Base-by-base conservation (phyloP, 2,329 filamentous ascomycete species). In the Cladophialophora yegresii region DNA sequence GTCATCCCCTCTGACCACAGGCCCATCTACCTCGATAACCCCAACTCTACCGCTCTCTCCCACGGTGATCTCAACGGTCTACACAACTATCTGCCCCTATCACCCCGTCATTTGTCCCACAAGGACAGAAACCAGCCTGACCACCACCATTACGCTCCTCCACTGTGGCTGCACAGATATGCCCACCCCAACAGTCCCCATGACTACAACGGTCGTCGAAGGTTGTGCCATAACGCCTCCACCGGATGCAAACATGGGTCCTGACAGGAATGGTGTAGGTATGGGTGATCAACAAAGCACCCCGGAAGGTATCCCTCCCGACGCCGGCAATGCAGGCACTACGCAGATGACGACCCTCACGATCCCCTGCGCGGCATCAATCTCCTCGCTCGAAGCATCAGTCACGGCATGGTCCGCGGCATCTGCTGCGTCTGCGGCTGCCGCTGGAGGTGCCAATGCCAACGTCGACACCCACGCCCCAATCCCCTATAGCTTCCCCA, bases 131-230 rank as follows among this genome's bases (percentile, higher is more conserved):
- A 68, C 63, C 0, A 49, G 57, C 33, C 50, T 68, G 30, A 58
- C 53, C 4, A 70, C 68, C 3, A 69, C 67, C 3, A 61, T 70
- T 50, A 67, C 66, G 6, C 40, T 65, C 13, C 51, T 68, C 23
- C 62, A 69, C 28, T 69, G 68, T 54, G 68, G 68, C 43, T 70
- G 68, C 53, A 64, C 64, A n/a, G 64, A 63, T 2, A 63, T 62
- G 51, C 54, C 67, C 1, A 45, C 13, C 20, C 54, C 67, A 3
- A 36, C 2, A 8, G 67, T 70, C 10, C 68, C 68, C 2, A 70
- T 70, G 68, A 67, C 65, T 2, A 69, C 63, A 10, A 69, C 66
- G 2, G 45, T 61, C 22, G 65, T 55, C 26, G 54, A 43, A 36
- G 51, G 30, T 16, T 47, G 32, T 6, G 22, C 50, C 2, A 12